A percentile compares a stretch with the other conserved stretches of the same genome.
These are phyloP conservation scores for Zygnema cylindricum DNA, from an alignment of 139 green algal genomes.

Conservation along the genomic window DNA sequence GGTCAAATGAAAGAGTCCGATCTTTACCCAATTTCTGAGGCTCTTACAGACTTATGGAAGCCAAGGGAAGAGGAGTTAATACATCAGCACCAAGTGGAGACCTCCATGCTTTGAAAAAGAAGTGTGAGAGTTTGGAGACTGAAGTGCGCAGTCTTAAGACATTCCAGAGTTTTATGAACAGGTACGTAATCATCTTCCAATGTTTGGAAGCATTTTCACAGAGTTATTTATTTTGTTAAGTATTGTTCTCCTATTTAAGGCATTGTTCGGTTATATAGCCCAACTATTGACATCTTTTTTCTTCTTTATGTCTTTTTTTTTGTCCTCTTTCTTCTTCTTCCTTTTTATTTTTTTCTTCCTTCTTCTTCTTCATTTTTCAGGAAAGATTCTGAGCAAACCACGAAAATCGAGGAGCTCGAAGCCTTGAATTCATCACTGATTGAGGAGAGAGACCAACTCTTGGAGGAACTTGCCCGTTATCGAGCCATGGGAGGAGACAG, in stretches of 20 bases:
- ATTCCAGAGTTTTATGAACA: constrained; percentile 14
- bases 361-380: neutral
- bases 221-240: neutral
- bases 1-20: too few relatives aligned
- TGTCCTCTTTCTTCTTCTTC: neutral
- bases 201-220: neutral
- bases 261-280: neutral
- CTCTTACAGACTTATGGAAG: constrained; percentile 2
- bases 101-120: constrained; percentile 2
- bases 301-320: neutral
- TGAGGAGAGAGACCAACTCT: neutral
- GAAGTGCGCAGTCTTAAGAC: constrained; percentile 15
- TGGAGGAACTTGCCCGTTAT: constrained; percentile 12
- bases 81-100: neutral
- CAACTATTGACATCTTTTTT: neutral
- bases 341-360: neutral
- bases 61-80: neutral
- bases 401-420: constrained; percentile 18
- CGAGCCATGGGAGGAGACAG: neutral
- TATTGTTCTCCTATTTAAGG: neutral
- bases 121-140: constrained; percentile 6
- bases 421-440: neutral
- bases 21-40: too few relatives aligned
- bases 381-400: constrained; percentile 23
- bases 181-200: too few relatives aligned